Evolutionary conservation across 2,329 filamentous ascomycete genomes (phyloP).

Genomic region (Sclerotinia trifoliorum): DNA sequence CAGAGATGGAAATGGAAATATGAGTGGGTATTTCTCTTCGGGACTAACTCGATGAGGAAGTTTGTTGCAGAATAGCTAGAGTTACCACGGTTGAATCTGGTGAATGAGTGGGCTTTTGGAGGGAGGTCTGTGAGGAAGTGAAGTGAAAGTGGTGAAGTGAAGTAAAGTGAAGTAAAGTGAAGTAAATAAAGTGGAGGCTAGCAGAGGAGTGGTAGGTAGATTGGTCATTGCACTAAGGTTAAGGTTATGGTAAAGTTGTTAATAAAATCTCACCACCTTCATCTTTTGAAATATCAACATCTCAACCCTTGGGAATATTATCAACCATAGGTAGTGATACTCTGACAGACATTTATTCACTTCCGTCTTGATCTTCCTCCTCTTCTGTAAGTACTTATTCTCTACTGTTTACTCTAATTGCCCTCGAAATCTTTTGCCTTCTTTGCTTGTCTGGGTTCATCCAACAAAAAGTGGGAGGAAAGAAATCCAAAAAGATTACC

Average conservation of each 20-base stretch:
- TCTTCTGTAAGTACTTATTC: conserved; percentile 1
- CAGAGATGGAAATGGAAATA: background rate
- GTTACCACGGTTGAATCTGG: background rate
- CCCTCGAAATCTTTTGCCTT: background rate
- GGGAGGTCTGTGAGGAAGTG: background rate
- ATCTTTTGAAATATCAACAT: background rate
- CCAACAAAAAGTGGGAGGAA: background rate
- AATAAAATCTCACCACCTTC: conserved; percentile 13
- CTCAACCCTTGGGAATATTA: background rate
- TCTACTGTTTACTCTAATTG: background rate
- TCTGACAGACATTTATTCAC: background rate
- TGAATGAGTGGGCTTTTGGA: background rate
- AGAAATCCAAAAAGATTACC: background rate
- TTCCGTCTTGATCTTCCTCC: background rate
- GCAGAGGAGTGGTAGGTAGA: too few species aligned
- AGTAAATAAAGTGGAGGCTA: background rate
- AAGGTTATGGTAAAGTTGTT: too few species aligned
- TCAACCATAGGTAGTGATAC: background rate
- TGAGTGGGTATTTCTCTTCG: background rate
- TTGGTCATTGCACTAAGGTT: too few species aligned
- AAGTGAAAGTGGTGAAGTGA: background rate
- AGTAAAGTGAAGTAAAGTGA: too few species aligned
- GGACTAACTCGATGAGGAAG: conserved; percentile 2
- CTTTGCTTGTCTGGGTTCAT: background rate
- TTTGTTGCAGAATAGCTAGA: background rate